A percentile compares a stretch with the other conserved stretches of the same genome.
Evolutionary conservation across 2,329 filamentous ascomycete genomes (phyloP).

Genomic region (Blastomyces gilchristii): DNA sequence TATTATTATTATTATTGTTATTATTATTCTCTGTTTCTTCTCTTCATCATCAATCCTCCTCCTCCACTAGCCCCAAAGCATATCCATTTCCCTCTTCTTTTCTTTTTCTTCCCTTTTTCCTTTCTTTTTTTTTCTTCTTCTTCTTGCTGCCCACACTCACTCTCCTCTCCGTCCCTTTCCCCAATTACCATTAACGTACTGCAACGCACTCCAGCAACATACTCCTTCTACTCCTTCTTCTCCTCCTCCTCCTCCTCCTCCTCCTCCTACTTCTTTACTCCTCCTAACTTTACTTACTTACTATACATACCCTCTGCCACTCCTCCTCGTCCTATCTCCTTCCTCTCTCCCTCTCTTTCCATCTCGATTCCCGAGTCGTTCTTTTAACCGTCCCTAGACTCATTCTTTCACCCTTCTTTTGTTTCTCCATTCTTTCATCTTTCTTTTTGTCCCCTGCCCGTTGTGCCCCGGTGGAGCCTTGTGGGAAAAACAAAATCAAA

Average conservation of each 20-base stretch:
- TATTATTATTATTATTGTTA: not conserved
- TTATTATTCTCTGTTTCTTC: not conserved
- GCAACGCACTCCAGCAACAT: too few relatives aligned
- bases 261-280: not conserved
- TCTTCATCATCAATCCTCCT: not conserved
- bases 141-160: not conserved
- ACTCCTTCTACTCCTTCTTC: too few relatives aligned
- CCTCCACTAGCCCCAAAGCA: not conserved
- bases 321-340: not conserved
- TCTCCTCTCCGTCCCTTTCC: not conserved
- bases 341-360: not conserved
- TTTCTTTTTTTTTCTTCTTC: not conserved
- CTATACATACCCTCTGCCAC: not conserved
- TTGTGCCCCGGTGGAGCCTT: slow-evolving; percentile 10
- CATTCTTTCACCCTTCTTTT: slow-evolving; percentile 11
- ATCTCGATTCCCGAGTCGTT: slow-evolving; percentile 1
- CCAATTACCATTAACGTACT: not conserved
- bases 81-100: not conserved
- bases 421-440: slow-evolving; percentile 12
- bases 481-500: not conserved
- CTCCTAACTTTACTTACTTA: not conserved
- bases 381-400: not conserved
- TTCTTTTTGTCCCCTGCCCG: slow-evolving; percentile 10
- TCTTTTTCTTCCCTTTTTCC: not conserved
- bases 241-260: not conserved